Evolutionary conservation across 2,329 filamentous ascomycete genomes (phyloP).

Genomic region (Penicillium sp.): DNA sequence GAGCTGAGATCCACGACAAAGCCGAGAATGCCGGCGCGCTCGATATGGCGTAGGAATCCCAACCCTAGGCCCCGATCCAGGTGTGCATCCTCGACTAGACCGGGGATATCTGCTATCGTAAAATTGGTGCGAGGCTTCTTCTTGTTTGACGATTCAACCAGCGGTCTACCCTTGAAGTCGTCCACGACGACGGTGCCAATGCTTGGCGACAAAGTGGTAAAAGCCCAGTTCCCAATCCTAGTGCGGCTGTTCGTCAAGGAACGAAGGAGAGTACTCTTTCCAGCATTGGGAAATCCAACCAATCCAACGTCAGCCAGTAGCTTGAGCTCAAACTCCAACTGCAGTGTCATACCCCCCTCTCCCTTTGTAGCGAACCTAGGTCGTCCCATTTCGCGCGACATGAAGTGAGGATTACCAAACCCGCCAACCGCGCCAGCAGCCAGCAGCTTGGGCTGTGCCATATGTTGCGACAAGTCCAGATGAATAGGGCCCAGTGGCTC

Average conservation of each 20-base stretch:
- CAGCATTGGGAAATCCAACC: conserved; percentile 91
- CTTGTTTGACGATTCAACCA: conserved; percentile 44
- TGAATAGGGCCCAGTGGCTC: conserved; percentile 71
- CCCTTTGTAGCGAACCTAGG: conserved; percentile 89
- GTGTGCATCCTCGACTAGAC: conserved; percentile 87
- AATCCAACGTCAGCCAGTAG: conserved; percentile 91
- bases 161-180: conserved; percentile 72
- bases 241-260: conserved; percentile 85
- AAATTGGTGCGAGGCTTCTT: conserved; percentile 68
- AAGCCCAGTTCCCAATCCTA: conserved; percentile 90
- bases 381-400: conserved; percentile 66
- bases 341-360: conserved; percentile 71
- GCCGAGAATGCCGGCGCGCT: conserved; percentile 85
- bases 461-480: conserved; percentile 70
- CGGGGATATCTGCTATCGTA: conserved; percentile 93
- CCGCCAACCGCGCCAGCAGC: conserved; percentile 86
- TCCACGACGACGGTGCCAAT: conserved; percentile 95
- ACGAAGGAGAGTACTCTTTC: conserved; percentile 87
- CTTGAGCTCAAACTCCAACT: conserved; percentile 86
- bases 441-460: conserved; percentile 77
- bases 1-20: conserved; percentile 86
- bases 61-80: conserved; percentile 87
- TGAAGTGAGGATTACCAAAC: conserved; percentile 89
- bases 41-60: conserved; percentile 88
- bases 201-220: conserved; percentile 91